Base-by-base conservation (phyloP, 306 rosid genomes). In the Adenanthera pavonina region DNA sequence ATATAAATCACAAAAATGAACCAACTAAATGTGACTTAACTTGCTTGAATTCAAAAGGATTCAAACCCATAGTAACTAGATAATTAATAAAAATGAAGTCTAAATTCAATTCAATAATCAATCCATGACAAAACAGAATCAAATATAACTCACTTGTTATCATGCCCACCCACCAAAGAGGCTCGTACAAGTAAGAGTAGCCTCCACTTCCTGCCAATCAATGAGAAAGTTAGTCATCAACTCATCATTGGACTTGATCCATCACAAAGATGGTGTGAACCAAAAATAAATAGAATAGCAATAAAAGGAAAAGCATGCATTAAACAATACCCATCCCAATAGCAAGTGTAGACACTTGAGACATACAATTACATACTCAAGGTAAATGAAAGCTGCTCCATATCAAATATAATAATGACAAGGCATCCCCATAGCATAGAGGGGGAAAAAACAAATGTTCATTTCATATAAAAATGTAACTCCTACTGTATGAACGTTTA, bases 81-180 rank as follows among this genome's bases (percentile, higher is more conserved):
- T 49, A 19, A 41, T 53, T 3, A 64, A 51, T 8, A 52, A 61
- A 83, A 62, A 49, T 49, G 73, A 72, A 53, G 60, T 70, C 56
- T 14, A 59, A 34, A 38, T 48, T 59, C 30, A 76, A 67, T 75
- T 68, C 47, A 41, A 7, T 44, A 4, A 43, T 40, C 35, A 78
- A 40, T 59, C 34, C 70, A 80, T 43, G 69, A 74, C 44, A 47
- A 15, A 77, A 78, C 38, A 83, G 17, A 76, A 83, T 59, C 46
- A 80, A 66, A 59, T 34, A 74, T 33, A 72, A 86, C 99, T 93
- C 88, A 96, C 99, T 96, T 82, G 99, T 92, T 85, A 92, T 93
- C 99, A 96, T 96, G 89, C 99, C 99, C 72, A 96, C 97, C 99
- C 99, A 96, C 99, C 99, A 96, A 75, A 96, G 98, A 0, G 99